These are phyloP conservation scores for Salmacisia buchloeana DNA, from an alignment of 1,284 basidiomycete species.

Conservation along the genomic window DNA sequence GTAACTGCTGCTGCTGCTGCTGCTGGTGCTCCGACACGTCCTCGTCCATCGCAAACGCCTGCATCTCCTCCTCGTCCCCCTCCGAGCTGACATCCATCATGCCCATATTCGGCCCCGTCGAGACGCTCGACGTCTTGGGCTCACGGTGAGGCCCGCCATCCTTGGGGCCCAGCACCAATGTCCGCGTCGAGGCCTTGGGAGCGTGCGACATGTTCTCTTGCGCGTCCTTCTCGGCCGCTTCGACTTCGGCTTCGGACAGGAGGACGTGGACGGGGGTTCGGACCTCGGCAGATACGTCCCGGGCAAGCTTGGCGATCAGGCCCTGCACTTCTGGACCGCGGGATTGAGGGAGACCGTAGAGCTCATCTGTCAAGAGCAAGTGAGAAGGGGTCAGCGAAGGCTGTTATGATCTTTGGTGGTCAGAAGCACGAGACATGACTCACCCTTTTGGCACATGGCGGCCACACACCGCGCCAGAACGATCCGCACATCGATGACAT, in stretches of 20 bases:
- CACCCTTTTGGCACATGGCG: constrained; percentile 55
- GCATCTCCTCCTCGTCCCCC: constrained; percentile 6
- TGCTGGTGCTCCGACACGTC: constrained; percentile 11
- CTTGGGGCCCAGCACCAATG: constrained; percentile 42
- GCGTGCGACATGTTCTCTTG: neutral
- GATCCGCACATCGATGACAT: constrained; percentile 80
- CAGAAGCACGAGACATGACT: neutral
- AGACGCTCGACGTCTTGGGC: constrained; percentile 12
- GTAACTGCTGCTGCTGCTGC: too few species aligned
- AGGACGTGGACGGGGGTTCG: constrained; percentile 24
- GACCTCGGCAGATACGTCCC: constrained; percentile 38
- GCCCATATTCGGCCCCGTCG: too few species aligned
- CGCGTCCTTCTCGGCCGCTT: neutral
- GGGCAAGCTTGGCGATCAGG: constrained; percentile 30
- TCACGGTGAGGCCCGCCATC: constrained; percentile 22
- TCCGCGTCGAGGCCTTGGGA: constrained; percentile 9
- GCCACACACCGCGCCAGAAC: constrained; percentile 68
- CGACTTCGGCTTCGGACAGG: constrained; percentile 19
- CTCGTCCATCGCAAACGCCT: constrained; percentile 23
- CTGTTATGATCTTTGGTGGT: neutral
- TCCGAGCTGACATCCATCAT: neutral
- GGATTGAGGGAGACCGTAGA: constrained; percentile 41
- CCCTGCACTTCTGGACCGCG: constrained; percentile 27
- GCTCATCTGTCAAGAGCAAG: constrained; percentile 27
- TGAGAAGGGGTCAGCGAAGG: neutral